Conservation (phyloP, 495 filamentous ascomycete genomes). For the Evernia prunastri region DNA sequence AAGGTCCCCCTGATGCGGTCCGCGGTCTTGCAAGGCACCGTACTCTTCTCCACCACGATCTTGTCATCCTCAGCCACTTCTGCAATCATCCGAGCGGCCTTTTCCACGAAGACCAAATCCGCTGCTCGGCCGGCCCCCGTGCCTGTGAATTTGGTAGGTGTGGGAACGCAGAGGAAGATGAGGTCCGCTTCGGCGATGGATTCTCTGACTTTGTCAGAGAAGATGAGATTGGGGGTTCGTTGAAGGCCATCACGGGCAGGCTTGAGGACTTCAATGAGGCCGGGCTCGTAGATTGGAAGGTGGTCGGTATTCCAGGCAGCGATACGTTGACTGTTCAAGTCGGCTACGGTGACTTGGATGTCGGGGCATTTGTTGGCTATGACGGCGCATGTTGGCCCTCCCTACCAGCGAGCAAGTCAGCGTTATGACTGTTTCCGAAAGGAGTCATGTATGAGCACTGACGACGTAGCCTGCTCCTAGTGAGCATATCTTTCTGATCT, state of each 20-base stretch:
- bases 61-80: conserved; percentile 56
- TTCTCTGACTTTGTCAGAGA: conserved; percentile 57
- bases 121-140: conserved; percentile 65
- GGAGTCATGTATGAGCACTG: background rate
- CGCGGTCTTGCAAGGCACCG: conserved; percentile 74
- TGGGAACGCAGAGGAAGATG: conserved; percentile 74
- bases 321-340: conserved; percentile 59
- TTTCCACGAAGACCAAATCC: conserved; percentile 67
- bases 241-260: conserved; percentile 52
- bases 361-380: conserved; percentile 66
- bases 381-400: conserved; percentile 69
- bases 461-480: conserved; percentile 21
- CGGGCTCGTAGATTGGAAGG: conserved; percentile 74
- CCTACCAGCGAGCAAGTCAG: conserved; percentile 32
- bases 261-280: conserved; percentile 59
- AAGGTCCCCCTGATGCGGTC: conserved; percentile 60
- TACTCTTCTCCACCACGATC: conserved; percentile 80
- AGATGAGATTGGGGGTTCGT: conserved; percentile 53
- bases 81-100: conserved; percentile 60
- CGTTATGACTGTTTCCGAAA: background rate
- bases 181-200: conserved; percentile 64
- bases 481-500: conserved; percentile 17
- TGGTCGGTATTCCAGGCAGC: conserved; percentile 64
- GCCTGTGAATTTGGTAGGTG: conserved; percentile 68
- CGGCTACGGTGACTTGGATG: conserved; percentile 64